Conservation (phyloP, 2,329 filamentous ascomycete species). For the Aspergillus felis region DNA sequence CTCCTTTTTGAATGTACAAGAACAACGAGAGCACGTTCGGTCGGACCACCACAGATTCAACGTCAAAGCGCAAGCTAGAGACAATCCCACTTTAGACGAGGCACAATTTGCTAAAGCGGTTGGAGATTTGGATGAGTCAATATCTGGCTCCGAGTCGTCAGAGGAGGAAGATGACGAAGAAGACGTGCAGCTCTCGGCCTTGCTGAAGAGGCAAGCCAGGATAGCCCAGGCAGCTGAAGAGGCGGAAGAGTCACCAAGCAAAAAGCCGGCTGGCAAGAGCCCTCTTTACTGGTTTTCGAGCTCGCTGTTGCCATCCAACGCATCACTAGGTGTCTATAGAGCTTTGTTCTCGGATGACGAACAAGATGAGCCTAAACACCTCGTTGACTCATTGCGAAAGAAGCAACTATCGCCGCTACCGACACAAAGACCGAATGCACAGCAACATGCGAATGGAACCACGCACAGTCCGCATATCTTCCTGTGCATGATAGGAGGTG, state of each 20-base stretch:
- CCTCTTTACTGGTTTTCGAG: slow-evolving; percentile 85
- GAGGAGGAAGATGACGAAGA: slow-evolving; percentile 64
- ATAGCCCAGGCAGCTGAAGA: slow-evolving; percentile 53
- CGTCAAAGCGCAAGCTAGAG: slow-evolving; percentile 82
- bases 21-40: slow-evolving; percentile 80
- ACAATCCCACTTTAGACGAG: slow-evolving; percentile 68
- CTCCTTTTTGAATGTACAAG: slow-evolving; percentile 66
- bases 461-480: slow-evolving; percentile 75
- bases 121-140: slow-evolving; percentile 85
- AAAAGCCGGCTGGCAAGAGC: slow-evolving; percentile 59
- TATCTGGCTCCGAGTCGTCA: slow-evolving; percentile 69
- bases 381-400: slow-evolving; percentile 65
- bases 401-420: slow-evolving; percentile 71
- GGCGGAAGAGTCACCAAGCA: slow-evolving; percentile 45
- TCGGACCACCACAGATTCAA: slow-evolving; percentile 95
- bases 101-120: slow-evolving; percentile 81
- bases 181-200: slow-evolving; percentile 60
- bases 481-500: slow-evolving; percentile 96
- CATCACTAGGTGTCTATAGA: slow-evolving; percentile 80
- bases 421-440: slow-evolving; percentile 32
- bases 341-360: slow-evolving; percentile 73
- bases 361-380: slow-evolving; percentile 58
- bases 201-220: slow-evolving; percentile 79
- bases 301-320: slow-evolving; percentile 68
- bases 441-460: slow-evolving; percentile 42